phyloP scores from a whole-genome alignment of 495 filamentous ascomycete genomes.

The Xylaria intraflava region DNA sequence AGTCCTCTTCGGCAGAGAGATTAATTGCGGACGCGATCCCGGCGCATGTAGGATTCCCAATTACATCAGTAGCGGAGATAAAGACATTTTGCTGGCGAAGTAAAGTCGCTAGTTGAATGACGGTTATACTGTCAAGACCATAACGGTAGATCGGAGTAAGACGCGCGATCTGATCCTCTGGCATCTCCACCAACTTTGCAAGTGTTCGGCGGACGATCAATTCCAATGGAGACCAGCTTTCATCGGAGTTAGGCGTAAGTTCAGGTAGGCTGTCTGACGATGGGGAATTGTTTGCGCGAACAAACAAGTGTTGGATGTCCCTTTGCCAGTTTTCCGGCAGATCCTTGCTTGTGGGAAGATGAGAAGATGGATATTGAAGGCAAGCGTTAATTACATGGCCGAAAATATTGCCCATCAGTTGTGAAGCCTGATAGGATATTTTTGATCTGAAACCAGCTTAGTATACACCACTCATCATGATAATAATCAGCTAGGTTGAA shows the following conservation, averaged over 20 bases:
- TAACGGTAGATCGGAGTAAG: constrained; percentile 69
- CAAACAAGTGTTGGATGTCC: constrained; percentile 11
- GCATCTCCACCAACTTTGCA: constrained; percentile 44
- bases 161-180: constrained; percentile 49
- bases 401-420: constrained; percentile 44
- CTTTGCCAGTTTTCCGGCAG: constrained; percentile 13
- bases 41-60: constrained; percentile 52
- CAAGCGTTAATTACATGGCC: constrained; percentile 33
- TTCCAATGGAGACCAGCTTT: constrained; percentile 47
- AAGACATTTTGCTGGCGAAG: constrained; percentile 52
- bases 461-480: not conserved
- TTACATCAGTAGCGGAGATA: constrained; percentile 59
- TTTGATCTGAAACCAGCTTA: constrained; percentile 26
- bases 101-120: constrained; percentile 65
- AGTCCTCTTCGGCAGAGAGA: not conserved
- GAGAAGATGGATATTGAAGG: constrained; percentile 29
- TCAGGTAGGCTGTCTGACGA: not conserved
- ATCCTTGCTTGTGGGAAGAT: constrained; percentile 5
- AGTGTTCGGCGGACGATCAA: constrained; percentile 49
- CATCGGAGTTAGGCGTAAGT: not conserved
- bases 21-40: constrained; percentile 35
- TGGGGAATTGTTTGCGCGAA: not conserved
- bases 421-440: constrained; percentile 33
- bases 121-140: constrained; percentile 82
- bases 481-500: not conserved